Conservation (phyloP, 2,329 filamentous ascomycete genomes). For the Epicoccum sorghinum region DNA sequence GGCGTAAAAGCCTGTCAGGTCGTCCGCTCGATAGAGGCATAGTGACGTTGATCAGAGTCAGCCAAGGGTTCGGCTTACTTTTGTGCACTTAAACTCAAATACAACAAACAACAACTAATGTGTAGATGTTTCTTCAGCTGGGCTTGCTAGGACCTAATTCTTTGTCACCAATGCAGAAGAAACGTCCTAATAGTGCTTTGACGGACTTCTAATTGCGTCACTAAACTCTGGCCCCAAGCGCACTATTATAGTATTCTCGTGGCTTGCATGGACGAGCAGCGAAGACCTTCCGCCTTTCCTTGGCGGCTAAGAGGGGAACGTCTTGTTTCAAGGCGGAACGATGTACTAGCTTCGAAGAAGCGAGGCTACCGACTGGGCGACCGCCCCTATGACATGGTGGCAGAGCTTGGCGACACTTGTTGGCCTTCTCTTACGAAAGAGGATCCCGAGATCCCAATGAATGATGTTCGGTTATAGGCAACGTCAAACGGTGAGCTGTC, state of each 20-base stretch:
- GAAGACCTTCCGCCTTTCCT: slow-evolving; percentile 1
- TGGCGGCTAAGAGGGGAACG: slow-evolving; percentile 4
- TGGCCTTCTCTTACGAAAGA: neutral
- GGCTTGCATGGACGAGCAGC: neutral
- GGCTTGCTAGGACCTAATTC: too few species aligned
- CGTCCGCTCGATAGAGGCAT: too few species aligned
- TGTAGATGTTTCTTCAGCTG: too few species aligned
- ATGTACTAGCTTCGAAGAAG: neutral
- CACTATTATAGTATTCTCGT: neutral
- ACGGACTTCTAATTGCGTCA: neutral
- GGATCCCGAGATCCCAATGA: neutral
- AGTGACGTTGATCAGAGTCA: too few species aligned
- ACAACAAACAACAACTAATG: too few species aligned
- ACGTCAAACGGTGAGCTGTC: too few species aligned
- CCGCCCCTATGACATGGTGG: neutral
- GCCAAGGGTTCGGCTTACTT: too few species aligned
- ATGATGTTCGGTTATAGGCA: too few species aligned
- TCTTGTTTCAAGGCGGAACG: neutral
- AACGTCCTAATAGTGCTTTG: neutral
- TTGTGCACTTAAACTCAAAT: too few species aligned
- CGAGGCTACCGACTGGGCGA: neutral
- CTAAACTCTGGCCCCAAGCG: neutral
- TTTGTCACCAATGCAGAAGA: too few species aligned
- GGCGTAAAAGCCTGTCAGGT: too few species aligned
- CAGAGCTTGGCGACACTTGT: neutral